Conservation (phyloP, 2,329 filamentous ascomycete genomes). For the Epichloe uncinata region DNA sequence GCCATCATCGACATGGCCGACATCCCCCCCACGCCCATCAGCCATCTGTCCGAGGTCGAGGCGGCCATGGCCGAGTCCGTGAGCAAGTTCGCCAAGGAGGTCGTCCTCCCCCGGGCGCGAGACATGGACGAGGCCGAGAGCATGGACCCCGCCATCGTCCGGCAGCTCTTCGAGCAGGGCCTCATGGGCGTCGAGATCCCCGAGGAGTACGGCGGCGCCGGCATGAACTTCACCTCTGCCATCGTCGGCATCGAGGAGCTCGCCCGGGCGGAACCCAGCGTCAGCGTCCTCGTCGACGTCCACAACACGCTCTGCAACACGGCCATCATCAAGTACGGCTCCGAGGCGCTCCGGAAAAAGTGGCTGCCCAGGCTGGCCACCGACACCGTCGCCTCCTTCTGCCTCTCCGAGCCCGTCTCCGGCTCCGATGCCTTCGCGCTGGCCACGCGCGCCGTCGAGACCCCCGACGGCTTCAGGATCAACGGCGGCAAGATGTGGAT, state of each 20-base stretch:
- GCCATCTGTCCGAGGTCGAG: constrained; percentile 84
- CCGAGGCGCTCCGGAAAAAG: constrained; percentile 62
- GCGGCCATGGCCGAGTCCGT: constrained; percentile 80
- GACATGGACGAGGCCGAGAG: constrained; percentile 95
- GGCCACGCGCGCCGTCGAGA: constrained; percentile 79
- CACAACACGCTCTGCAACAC: constrained; percentile 98
- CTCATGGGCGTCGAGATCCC: constrained; percentile 97
- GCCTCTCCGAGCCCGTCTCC: constrained; percentile 80
- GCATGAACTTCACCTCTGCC: constrained; percentile 96
- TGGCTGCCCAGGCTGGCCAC: constrained; percentile 87
- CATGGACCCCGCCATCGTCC: constrained; percentile 81
- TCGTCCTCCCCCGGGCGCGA: constrained; percentile 79
- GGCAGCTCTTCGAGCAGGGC: constrained; percentile 93
- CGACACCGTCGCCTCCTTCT: constrained; percentile 82
- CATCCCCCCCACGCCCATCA: constrained; percentile 85
- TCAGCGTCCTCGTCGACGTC: constrained; percentile 90
- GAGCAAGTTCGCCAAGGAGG: constrained; percentile 77
- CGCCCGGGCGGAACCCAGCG: constrained; percentile 83
- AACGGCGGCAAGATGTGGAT: constrained; percentile 99
- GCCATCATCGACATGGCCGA: constrained; percentile 50
- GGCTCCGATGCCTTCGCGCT: constrained; percentile 95
- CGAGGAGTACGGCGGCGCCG: constrained; percentile 89
- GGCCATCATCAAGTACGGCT: constrained; percentile 74
- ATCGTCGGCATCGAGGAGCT: constrained; percentile 97
- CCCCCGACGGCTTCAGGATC: constrained; percentile 71